Evolutionary conservation across 768 basidiomycete genomes (phyloP).

Genomic region (Leccinum broughii): DNA sequence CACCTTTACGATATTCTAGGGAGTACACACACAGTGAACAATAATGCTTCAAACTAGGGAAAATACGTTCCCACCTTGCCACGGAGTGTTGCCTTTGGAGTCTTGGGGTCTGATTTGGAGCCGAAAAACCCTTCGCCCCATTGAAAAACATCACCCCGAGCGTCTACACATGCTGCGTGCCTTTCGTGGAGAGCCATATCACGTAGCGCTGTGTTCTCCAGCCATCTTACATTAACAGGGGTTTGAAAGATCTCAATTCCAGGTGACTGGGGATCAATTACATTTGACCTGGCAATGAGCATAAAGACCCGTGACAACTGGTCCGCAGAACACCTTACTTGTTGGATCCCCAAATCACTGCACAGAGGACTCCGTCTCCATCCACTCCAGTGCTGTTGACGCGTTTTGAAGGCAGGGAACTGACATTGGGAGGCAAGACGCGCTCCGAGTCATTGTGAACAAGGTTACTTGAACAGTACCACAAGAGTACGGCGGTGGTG

Average conservation of each 20-base stretch:
- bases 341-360: conserved; percentile 77
- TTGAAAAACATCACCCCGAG: conserved; percentile 72
- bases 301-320: neutral
- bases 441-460: conserved; percentile 38
- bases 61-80: conserved; percentile 53
- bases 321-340: conserved; percentile 41
- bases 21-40: neutral
- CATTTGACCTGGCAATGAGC: conserved; percentile 41
- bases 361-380: conserved; percentile 38
- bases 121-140: conserved; percentile 73
- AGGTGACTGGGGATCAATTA: conserved; percentile 43
- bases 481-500: conserved; percentile 35
- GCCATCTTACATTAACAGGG: conserved; percentile 55
- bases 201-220: conserved; percentile 68
- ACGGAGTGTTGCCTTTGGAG: conserved; percentile 55
- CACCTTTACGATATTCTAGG: conserved; percentile 67
- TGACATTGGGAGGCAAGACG: conserved; percentile 6
- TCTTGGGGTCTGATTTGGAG: conserved; percentile 25
- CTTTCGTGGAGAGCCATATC: conserved; percentile 67
- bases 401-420: neutral
- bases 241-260: conserved; percentile 44
- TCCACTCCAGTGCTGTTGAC: conserved; percentile 26
- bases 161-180: conserved; percentile 65
- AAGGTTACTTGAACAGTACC: conserved; percentile 37
- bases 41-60: neutral